Conservation (phyloP, 768 basidiomycete species). For the Brasilioporus rufonigricans region DNA sequence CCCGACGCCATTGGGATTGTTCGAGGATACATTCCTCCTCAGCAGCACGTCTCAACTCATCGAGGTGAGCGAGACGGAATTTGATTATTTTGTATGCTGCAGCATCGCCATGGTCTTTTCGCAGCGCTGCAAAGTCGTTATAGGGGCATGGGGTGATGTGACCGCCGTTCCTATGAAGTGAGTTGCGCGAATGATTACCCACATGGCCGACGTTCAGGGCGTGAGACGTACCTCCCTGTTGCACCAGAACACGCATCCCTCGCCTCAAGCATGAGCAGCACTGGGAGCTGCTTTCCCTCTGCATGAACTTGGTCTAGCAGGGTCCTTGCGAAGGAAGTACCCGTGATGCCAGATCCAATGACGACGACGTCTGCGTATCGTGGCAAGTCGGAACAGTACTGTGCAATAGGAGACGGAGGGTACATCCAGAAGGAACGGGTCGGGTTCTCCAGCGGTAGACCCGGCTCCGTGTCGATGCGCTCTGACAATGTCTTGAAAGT, state of each 20-base stretch:
- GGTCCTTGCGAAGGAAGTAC: conserved; percentile 56
- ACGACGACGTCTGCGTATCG: conserved; percentile 62
- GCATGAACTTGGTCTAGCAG: conserved; percentile 40
- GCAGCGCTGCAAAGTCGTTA: conserved; percentile 52
- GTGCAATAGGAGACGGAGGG: conserved; percentile 51
- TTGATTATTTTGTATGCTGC: conserved; percentile 53
- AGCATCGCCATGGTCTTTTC: conserved; percentile 42
- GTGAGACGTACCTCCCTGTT: conserved; percentile 59
- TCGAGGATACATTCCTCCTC: conserved; percentile 51
- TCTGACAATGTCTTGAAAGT: conserved; percentile 28
- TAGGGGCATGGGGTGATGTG: conserved; percentile 62
- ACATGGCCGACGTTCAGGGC: too few relatives aligned
- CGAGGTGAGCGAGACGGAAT: conserved; percentile 60
- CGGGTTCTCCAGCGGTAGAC: conserved; percentile 55
- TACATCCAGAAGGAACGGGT: conserved; percentile 63
- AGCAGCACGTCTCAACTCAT: conserved; percentile 46
- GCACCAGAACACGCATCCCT: conserved; percentile 74
- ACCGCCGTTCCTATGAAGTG: conserved; percentile 57
- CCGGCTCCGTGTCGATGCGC: conserved; percentile 44
- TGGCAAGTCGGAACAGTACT: conserved; percentile 27
- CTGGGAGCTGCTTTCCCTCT: conserved; percentile 27
- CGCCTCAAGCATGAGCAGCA: conserved; percentile 78
- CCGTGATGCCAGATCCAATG: conserved; percentile 78
- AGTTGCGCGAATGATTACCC: neutral
- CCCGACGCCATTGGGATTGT: conserved; percentile 54